Evolutionary conservation across 805 yeast species (phyloP).

Genomic region (Brettanomyces sp.): DNA sequence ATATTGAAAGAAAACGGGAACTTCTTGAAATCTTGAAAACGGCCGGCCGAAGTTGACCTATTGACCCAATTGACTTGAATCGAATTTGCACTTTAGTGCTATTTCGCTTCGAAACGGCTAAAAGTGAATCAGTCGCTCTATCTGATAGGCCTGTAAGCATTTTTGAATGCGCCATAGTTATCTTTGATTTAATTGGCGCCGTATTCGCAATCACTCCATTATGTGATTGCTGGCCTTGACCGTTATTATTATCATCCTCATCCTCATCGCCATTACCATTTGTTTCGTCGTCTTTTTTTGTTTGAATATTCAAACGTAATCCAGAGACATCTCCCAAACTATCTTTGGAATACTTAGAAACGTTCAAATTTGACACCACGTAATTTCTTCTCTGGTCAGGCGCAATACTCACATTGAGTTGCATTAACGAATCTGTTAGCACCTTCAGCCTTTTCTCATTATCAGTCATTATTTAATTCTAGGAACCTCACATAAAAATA

Average conservation of each 20-base stretch:
- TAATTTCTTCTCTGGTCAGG: background rate
- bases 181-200: slow-evolving; percentile 17
- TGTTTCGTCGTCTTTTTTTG: background rate
- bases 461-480: background rate
- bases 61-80: slow-evolving; percentile 52
- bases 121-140: slow-evolving; percentile 16
- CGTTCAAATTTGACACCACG: background rate
- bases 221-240: slow-evolving; percentile 1
- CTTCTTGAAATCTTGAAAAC: slow-evolving; percentile 39
- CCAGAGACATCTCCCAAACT: background rate
- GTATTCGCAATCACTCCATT: slow-evolving; percentile 7
- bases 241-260: background rate
- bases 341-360: background rate
- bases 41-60: slow-evolving; percentile 39
- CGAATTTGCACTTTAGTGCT: slow-evolving; percentile 35
- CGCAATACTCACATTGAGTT: slow-evolving; percentile 4
- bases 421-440: slow-evolving; percentile 2
- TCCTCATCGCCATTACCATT: background rate
- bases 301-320: too few relatives aligned
- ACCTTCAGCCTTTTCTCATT: slow-evolving; percentile 1
- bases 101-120: slow-evolving; percentile 10
- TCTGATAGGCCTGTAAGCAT: slow-evolving; percentile 16
- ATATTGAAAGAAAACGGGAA: slow-evolving; percentile 38
- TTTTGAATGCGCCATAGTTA: slow-evolving; percentile 22
- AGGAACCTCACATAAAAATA: too few relatives aligned